Evolutionary conservation across 176 grass and related monocot genomes (phyloP).

Genomic region (Bromus sterilis): DNA sequence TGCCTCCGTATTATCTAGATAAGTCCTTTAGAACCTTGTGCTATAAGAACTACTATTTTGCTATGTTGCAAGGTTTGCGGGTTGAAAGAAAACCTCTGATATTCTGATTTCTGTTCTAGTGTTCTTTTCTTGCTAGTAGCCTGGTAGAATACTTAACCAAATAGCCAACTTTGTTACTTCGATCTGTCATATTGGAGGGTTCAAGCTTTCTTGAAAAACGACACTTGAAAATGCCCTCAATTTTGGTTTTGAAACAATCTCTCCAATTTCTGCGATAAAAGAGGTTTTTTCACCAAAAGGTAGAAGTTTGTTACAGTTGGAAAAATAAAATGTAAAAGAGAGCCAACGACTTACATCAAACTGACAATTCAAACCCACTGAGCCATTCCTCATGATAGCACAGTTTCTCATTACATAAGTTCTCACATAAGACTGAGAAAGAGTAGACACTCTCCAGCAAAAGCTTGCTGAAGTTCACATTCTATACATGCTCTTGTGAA

Average conservation of each 20-base stretch:
- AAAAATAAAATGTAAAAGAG: no score
- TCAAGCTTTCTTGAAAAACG: neutral
- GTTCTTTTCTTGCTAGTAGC: neutral
- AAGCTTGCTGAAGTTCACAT: no score
- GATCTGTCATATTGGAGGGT: slow-evolving; percentile 3
- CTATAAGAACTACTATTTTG: slow-evolving; percentile 1
- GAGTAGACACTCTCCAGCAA: no score
- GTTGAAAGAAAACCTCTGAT: neutral
- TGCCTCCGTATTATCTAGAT: neutral
- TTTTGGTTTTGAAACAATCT: neutral
- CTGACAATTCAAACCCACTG: no score
- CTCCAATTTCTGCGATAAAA: neutral
- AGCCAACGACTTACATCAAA: no score
- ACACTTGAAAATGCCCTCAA: neutral
- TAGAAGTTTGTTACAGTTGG: no score
- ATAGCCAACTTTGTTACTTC: neutral
- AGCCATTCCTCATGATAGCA: no score
- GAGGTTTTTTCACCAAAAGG: no score
- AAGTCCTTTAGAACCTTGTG: neutral
- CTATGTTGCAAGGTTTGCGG: neutral
- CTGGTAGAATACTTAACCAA: slow-evolving; percentile 4
- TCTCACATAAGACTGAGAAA: no score
- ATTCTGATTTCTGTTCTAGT: neutral
- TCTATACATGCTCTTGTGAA: no score
- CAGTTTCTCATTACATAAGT: no score